Evolutionary conservation across 2,329 filamentous ascomycete genomes (phyloP).

Genomic region (Venturiaceae sp.): DNA sequence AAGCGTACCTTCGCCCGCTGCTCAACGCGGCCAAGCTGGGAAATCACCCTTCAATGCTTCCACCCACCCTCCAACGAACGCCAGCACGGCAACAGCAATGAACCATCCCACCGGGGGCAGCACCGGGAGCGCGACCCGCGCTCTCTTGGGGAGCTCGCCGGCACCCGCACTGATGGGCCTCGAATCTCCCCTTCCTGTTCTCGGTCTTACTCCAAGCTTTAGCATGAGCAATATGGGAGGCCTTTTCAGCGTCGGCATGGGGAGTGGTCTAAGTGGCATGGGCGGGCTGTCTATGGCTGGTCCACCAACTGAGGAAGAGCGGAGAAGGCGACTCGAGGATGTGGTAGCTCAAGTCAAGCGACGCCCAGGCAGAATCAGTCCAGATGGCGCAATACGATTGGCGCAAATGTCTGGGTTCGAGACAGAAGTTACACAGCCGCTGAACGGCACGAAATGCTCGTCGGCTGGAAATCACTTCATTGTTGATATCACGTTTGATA

Average conservation of each 20-base stretch:
- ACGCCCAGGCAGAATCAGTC: conserved; percentile 61
- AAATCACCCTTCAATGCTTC: conserved; percentile 27
- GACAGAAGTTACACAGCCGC: conserved; percentile 20
- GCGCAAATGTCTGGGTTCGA: conserved; percentile 56
- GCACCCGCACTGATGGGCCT: conserved; percentile 22
- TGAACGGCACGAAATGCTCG: conserved; percentile 14
- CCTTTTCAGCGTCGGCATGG: conserved; percentile 29
- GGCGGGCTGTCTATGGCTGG: conserved; percentile 15
- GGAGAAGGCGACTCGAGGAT: conserved; percentile 42
- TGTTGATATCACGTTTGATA: conserved; percentile 16
- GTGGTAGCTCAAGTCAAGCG: conserved; percentile 58
- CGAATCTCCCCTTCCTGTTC: conserved; percentile 29
- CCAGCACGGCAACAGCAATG: conserved; percentile 11
- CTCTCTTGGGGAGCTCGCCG: conserved; percentile 13
- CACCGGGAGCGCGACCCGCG: conserved; percentile 7
- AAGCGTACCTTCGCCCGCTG: conserved; percentile 23
- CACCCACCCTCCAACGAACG: conserved; percentile 10
- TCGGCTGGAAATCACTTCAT: conserved; percentile 25
- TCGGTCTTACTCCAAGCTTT: conserved; percentile 26
- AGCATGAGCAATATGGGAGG: conserved; percentile 17
- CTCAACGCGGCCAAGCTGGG: conserved; percentile 20
- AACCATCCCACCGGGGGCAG: conserved; percentile 12
- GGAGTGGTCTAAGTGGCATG: conserved; percentile 28
- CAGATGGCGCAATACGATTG: conserved; percentile 64
- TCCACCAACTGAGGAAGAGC: conserved; percentile 39